Percentiles rank a stretch among this genome's conserved stretches.
Evolutionary conservation across 768 basidiomycete species (phyloP).

Genomic region (Boletus tomentosulus): DNA sequence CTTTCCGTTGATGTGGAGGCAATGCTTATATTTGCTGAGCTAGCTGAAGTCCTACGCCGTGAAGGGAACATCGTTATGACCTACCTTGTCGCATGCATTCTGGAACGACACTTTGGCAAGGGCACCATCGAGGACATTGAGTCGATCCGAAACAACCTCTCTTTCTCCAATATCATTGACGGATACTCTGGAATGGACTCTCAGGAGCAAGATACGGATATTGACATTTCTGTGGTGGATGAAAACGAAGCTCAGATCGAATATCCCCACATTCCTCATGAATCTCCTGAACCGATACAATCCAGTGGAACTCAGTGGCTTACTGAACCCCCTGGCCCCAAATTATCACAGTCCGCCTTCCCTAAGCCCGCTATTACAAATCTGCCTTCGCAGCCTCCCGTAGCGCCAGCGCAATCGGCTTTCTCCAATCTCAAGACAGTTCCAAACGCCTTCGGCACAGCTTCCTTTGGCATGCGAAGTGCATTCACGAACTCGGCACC

Average conservation of each 20-base stretch:
- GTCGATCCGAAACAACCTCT: constrained; percentile 51
- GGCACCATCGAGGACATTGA: constrained; percentile 78
- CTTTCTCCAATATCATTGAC: constrained; percentile 65
- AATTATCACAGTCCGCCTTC: constrained; percentile 25
- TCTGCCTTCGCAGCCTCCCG: constrained; percentile 12
- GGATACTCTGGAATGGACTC: constrained; percentile 39
- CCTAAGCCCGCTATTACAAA: constrained; percentile 8
- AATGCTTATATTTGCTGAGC: constrained; percentile 61
- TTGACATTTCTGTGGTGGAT: constrained; percentile 21
- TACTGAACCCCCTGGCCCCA: constrained; percentile 29
- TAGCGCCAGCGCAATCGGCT: constrained; percentile 21
- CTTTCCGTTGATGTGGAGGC: constrained; percentile 60
- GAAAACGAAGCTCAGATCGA: constrained; percentile 19
- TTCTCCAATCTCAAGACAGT: constrained; percentile 34
- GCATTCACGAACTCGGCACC: constrained; percentile 1
- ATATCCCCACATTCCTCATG: not conserved
- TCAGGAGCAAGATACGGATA: constrained; percentile 24
- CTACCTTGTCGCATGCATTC: constrained; percentile 84
- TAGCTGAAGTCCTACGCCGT: constrained; percentile 59
- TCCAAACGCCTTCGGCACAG: constrained; percentile 33
- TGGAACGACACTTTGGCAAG: constrained; percentile 81
- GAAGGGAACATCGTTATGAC: constrained; percentile 69
- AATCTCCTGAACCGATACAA: constrained; percentile 16
- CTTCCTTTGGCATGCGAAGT: constrained; percentile 17
- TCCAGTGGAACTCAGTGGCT: constrained; percentile 31